phyloP scores from a whole-genome alignment of 352 stramenopile species.

The Plasmopara muralis region DNA sequence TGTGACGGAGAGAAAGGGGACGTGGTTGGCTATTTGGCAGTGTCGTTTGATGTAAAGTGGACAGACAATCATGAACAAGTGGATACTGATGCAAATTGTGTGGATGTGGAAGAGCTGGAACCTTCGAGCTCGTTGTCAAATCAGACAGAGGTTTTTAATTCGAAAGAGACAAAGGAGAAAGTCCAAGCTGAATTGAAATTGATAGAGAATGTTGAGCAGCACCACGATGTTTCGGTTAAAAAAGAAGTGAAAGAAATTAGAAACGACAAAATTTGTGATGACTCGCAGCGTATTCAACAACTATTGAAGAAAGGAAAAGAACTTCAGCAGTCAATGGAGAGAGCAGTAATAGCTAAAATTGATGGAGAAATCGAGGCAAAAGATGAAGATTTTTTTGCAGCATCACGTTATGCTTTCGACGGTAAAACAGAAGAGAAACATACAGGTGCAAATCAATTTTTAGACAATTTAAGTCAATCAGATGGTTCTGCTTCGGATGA shows the following conservation, averaged over 20 bases:
- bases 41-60: conserved; percentile 26
- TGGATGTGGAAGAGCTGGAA: not conserved
- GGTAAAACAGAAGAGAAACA: not conserved
- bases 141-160: not conserved
- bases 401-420: not conserved
- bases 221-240: not conserved
- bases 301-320: conserved; percentile 42
- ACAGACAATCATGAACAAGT: conserved; percentile 1
- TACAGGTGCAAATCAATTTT: not conserved
- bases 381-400: not conserved
- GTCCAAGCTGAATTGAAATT: not conserved
- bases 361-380: not conserved
- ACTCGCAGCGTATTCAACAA: conserved; percentile 14
- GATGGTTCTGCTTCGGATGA: not conserved
- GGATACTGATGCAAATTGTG: conserved; percentile 1
- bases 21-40: conserved; percentile 26
- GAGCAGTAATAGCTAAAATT: conserved; percentile 16
- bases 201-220: not conserved
- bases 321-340: conserved; percentile 41
- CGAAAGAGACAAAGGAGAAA: not conserved
- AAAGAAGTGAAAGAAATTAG: not conserved
- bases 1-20: conserved; percentile 5
- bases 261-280: not conserved
- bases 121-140: not conserved
- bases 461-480: not conserved